Evolutionary conservation across 2,329 filamentous ascomycete genomes (phyloP), one percentile per base, ranked within the genome.

Genomic region (Purpureocillium takamizusanense): DNA sequence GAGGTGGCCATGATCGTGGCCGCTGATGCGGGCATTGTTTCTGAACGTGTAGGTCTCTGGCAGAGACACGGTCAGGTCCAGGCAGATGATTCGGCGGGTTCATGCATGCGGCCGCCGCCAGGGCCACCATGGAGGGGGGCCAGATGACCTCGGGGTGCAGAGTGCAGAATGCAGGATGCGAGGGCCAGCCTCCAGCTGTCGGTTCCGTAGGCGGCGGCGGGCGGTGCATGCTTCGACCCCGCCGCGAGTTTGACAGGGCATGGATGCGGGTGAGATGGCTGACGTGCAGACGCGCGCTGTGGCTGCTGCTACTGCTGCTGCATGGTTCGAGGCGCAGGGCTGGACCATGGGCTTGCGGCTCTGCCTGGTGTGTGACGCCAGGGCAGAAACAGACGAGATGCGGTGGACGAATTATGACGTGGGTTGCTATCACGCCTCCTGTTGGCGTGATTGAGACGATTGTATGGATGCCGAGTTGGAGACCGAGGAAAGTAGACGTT

Each of bases 141-240:
- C 44, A 40, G 38, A 45, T 44, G 46, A 44, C 42, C 42, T 29
- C 34, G 14, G 17, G 23, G 25, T 37, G 38, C 37, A 41, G 40
- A 40, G 21, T 33, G 38, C 41, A 43, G 39, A 33, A 25, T 25
- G 21, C 21, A 25, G 21, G 31, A 25, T 25, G 21, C 21, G 10
- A 10, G 10, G 21, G 21, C 21, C 21, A 25, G 21, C 21, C 21
- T 25, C 21, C 21, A 25, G 21, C 21, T 25, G 21, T 25, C 21
- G 21, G 21, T 25, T 25, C 21, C 21, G 21, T 25, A 10, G 21
- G 21, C 21, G 21, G 21, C 21, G 21, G 21, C 21, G 21, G 21
- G 21, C 21, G 21, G 21, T 25, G 21, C 21, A 25, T 25, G 21
- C 21, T 31, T 36, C 23, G 41, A 42, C 46, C 45, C 44, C 44